Evolutionary conservation across 805 yeast species (phyloP).

Genomic region (Candida takata): DNA sequence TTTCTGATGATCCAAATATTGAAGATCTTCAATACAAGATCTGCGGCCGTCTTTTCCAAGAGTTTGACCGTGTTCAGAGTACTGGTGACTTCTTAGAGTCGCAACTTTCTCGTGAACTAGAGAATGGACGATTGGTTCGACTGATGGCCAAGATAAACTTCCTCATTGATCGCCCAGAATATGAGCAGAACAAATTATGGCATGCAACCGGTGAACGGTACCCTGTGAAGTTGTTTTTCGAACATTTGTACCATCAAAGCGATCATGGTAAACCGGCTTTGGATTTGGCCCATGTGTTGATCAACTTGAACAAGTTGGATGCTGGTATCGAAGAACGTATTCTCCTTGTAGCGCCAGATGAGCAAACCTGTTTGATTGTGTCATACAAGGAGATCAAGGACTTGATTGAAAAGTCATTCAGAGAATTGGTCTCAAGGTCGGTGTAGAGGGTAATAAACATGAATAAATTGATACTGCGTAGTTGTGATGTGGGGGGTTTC

Average conservation of each 20-base stretch:
- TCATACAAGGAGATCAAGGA: conserved; percentile 78
- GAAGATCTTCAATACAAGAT: conserved; percentile 33
- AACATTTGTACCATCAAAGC: conserved; percentile 78
- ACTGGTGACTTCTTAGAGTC: conserved; percentile 54
- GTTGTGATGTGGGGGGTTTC: too few relatives aligned
- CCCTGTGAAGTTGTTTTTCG: conserved; percentile 67
- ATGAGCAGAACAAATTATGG: conserved; percentile 47
- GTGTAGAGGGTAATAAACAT: too few relatives aligned
- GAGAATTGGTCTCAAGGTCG: conserved; percentile 28
- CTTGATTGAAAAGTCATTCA: conserved; percentile 61
- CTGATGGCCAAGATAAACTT: conserved; percentile 75
- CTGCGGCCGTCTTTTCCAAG: conserved; percentile 37
- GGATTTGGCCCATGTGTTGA: conserved; percentile 76
- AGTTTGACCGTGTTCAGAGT: conserved; percentile 44
- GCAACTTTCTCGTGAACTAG: conserved; percentile 65
- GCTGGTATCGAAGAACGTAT: conserved; percentile 85
- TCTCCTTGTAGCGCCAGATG: conserved; percentile 76
- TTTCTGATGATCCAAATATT: conserved; percentile 16
- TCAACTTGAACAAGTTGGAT: conserved; percentile 80
- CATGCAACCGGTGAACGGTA: conserved; percentile 71
- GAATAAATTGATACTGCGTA: too few relatives aligned
- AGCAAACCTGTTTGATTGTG: conserved; percentile 75
- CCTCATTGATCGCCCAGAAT: conserved; percentile 68
- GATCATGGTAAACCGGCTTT: conserved; percentile 71
- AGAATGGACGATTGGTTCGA: conserved; percentile 82